Evolutionary conservation across 805 yeast genomes (phyloP), one percentile per base, ranked within the genome.

Genomic region (Teunomyces cretensis): DNA sequence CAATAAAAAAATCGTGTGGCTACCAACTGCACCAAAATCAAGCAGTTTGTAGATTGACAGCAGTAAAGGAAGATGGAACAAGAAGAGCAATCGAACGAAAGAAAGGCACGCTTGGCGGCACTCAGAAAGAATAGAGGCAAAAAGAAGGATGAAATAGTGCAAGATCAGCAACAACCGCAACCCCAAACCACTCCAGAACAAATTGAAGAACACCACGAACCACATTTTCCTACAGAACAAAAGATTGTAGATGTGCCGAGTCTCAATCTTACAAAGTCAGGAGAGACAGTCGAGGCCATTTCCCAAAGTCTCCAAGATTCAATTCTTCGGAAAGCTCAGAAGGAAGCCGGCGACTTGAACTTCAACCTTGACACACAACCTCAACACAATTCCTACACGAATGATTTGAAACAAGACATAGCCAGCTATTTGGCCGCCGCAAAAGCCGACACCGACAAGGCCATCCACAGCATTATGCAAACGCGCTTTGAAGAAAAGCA

Each of bases 371-470:
- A 33, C 9, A 30, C 33, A 33, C 31, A 33, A 9, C 31, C 30
- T 12, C 17, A 28, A 9, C 43, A 43, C 28, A n/a, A 16, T 16
- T 41, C 44, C 2, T 54, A 60, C 41, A 68, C 68, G 15, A 43
- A 57, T 36, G 74, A 70, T 43, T 58, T 71, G 42, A 64, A 61
- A 43, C 47, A 51, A 12, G 69, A 67, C 33, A 43, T 71, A 28
- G 50, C 48, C 4, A 45, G 45, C 24, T 61, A 63, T 30, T 51
- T 59, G 30, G 44, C 50, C 12, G 45, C 50, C 45, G 75, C 75
- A 2, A 54, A 57, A 27, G 19, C 41, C 2, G 56, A 50, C 28
- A 70, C 74, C 1, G 61, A 62, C 24, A 35, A 37, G 22, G 52
- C 51, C 8, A 33, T 53, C 9, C 32, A 53, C 39, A 43, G 44